Conservation (phyloP, 345 rosid genomes). For the Draba incana region DNA sequence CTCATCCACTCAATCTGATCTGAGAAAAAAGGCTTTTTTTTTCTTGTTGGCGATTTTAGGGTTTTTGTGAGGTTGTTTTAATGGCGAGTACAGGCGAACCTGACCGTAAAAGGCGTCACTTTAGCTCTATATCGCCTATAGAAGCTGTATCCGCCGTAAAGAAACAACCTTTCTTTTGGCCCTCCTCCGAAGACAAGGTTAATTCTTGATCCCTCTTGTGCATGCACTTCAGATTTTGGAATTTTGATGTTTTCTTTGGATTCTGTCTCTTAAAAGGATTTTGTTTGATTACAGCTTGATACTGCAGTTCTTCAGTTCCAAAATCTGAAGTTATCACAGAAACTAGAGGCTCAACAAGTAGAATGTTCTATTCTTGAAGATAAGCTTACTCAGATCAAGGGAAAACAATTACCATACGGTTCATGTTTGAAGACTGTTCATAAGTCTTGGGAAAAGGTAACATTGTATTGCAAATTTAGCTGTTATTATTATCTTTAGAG, state of each 20-base stretch:
- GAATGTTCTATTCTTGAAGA: slow-evolving; percentile 71
- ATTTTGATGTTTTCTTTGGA: slow-evolving; percentile 14
- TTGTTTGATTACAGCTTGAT: slow-evolving; percentile 58
- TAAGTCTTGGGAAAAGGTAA: slow-evolving; percentile 78
- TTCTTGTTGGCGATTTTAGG: slow-evolving; percentile 43
- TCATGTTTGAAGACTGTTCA: slow-evolving; percentile 62
- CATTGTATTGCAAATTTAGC: not conserved
- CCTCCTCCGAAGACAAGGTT: slow-evolving; percentile 77
- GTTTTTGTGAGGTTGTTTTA: slow-evolving; percentile 42
- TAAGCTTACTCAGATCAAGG: slow-evolving; percentile 56
- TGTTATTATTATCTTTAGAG: not conserved
- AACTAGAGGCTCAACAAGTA: slow-evolving; percentile 78
- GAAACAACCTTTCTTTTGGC: slow-evolving; percentile 68
- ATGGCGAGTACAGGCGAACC: slow-evolving; percentile 98
- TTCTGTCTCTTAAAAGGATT: not conserved
- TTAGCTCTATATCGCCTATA: slow-evolving; percentile 75
- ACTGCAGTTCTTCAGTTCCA: slow-evolving; percentile 79
- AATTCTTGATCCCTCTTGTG: slow-evolving; percentile 20
- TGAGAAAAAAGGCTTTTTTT: slow-evolving; percentile 17
- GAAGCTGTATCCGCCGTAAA: slow-evolving; percentile 65
- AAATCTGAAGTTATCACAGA: slow-evolving; percentile 85
- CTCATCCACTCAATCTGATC: slow-evolving; percentile 32
- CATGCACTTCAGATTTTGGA: slow-evolving; percentile 15
- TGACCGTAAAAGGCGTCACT: slow-evolving; percentile 83
- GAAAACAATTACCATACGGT: slow-evolving; percentile 59